phyloP scores from a whole-genome alignment of 306 rosid species.

The Malus asiatica region DNA sequence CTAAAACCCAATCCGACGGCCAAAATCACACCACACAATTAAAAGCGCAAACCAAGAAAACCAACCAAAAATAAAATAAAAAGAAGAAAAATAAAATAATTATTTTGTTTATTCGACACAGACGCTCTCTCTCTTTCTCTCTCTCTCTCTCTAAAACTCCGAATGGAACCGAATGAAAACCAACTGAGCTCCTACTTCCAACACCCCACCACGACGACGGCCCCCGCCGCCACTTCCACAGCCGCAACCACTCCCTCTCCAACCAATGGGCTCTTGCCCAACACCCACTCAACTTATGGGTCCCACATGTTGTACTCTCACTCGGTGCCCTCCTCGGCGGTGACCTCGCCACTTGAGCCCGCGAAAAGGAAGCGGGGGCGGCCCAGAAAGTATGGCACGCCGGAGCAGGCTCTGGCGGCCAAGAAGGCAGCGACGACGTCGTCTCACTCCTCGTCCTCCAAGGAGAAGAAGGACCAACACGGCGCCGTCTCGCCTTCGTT shows the following conservation, averaged over 20 bases:
- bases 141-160: constrained; percentile 35
- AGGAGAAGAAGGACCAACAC: constrained; percentile 38
- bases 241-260: constrained; percentile 28
- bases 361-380: constrained; percentile 82
- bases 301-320: constrained; percentile 66
- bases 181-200: constrained; percentile 74
- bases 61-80: neutral
- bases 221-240: constrained; percentile 1
- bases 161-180: constrained; percentile 88
- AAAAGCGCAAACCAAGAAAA: neutral
- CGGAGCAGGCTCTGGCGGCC: constrained; percentile 83
- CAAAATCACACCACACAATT: neutral
- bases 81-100: constrained; percentile 15
- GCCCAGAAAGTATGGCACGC: constrained; percentile 82
- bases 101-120: constrained; percentile 27
- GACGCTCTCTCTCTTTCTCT: constrained; percentile 25
- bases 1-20: constrained; percentile 25
- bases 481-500: constrained; percentile 39
- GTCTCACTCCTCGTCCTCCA: constrained; percentile 51
- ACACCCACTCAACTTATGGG: constrained; percentile 33
- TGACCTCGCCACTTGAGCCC: constrained; percentile 52
- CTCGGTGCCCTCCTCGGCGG: constrained; percentile 59
- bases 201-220: constrained; percentile 28
- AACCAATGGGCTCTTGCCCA: constrained; percentile 54
- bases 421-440: constrained; percentile 78